Evolutionary conservation across 306 rosid genomes (phyloP), one percentile per base, ranked within the genome.

Genomic region (Fragaria vesca): DNA sequence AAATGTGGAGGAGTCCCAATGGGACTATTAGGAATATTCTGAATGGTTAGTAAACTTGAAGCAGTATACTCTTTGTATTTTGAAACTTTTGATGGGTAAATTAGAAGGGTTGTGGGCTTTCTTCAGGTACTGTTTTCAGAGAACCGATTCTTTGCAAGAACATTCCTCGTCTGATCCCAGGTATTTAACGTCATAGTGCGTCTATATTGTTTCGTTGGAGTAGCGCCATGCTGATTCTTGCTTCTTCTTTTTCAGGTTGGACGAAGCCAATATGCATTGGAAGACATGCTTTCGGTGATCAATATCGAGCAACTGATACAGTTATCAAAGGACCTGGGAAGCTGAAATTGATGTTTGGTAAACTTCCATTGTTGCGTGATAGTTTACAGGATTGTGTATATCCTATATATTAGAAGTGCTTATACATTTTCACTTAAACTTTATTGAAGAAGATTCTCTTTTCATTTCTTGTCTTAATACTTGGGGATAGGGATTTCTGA

Each of bases 271-370:
- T 95, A 76, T 95, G 99, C 82, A 93, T 95, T 47, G 99, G 99
- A 83, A 91, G 99, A 77, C 99, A 95, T 87, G 99, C 99, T 65
- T 95, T 95, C 78, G 99, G 99, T 52, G 99, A 95, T 75, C 99
- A 95, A 86, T 95, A 95, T 70, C 78, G 89, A 82, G 97, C 99
- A 61, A 93, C 97, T 86, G 99, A 95, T 82, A 16, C 96, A 63
- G 97, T 95, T 48, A 90, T 93, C 71, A 85, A 89, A 80, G 99
- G 99, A 85, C 78, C 99, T 75, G 99, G 99, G 66, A 88, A 84
- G 86, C 76, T 95, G 87, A 91, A 90, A 84, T 67, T 95, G 82
- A 93, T 93, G 67, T 95, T 88, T 86, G 99, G 99, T 95, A 93
- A 76, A 71, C 71, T 85, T 75, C 28, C 45, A 62, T 58, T 81